Conservation (phyloP, 768 basidiomycete genomes). For the Suillus variegatus region DNA sequence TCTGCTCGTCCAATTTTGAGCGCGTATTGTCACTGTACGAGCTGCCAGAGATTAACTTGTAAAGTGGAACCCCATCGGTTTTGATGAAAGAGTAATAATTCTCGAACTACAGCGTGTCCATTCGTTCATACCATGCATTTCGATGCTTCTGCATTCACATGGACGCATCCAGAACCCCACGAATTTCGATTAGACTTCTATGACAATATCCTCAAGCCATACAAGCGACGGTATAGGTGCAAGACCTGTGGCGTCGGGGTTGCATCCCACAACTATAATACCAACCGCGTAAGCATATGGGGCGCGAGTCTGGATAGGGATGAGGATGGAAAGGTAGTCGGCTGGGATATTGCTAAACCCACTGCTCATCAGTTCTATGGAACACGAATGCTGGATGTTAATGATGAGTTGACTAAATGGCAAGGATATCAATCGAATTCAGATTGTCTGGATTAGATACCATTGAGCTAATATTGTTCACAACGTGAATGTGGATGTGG, state of each 20-base stretch:
- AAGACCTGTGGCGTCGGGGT: conserved; percentile 58
- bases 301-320: conserved; percentile 58
- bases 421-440: conserved; percentile 61
- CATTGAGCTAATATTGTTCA: not conserved
- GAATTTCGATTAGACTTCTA: conserved; percentile 46
- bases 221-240: conserved; percentile 66
- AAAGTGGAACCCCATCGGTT: conserved; percentile 14
- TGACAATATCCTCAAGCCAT: conserved; percentile 47
- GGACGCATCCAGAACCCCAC: conserved; percentile 47
- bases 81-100: conserved; percentile 9
- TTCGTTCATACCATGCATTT: conserved; percentile 67
- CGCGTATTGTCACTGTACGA: conserved; percentile 70
- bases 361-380: conserved; percentile 66
- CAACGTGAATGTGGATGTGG: not conserved
- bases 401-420: conserved; percentile 64
- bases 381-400: conserved; percentile 57
- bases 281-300: conserved; percentile 56
- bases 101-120: conserved; percentile 46
- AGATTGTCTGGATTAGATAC: conserved; percentile 26
- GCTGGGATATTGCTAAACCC: conserved; percentile 58
- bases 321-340: conserved; percentile 47
- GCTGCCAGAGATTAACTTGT: conserved; percentile 67
- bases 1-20: conserved; percentile 50
- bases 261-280: conserved; percentile 52
- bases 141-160: conserved; percentile 48